Conservation (phyloP, 768 basidiomycete species). For the Lactifluus pinguis region DNA sequence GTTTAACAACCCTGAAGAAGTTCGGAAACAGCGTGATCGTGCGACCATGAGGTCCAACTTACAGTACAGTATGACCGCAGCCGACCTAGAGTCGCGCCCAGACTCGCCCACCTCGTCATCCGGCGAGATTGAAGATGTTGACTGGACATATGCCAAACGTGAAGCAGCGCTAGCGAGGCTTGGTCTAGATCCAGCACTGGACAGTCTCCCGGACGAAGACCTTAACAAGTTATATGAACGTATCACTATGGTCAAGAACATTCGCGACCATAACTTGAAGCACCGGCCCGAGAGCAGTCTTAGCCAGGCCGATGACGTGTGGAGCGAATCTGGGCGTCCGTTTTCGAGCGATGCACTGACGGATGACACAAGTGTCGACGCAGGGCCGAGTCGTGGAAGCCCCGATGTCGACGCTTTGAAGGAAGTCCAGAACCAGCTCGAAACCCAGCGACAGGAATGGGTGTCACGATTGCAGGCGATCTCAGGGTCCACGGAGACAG, state of each 20-base stretch:
- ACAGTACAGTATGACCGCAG: constrained; percentile 54
- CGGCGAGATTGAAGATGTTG: constrained; percentile 63
- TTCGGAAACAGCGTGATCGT: constrained; percentile 82
- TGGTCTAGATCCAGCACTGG: constrained; percentile 81
- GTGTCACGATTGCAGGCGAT: constrained; percentile 55
- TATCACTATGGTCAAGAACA: constrained; percentile 84
- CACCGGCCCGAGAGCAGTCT: constrained; percentile 86
- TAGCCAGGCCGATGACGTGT: constrained; percentile 77
- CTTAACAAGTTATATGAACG: constrained; percentile 90
- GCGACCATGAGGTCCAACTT: constrained; percentile 64
- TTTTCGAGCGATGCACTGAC: constrained; percentile 70
- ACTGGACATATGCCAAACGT: constrained; percentile 96
- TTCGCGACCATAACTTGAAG: constrained; percentile 72
- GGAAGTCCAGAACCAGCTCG: constrained; percentile 67
- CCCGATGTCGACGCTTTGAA: constrained; percentile 61
- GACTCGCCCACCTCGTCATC: constrained; percentile 67
- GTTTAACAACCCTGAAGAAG: constrained; percentile 93
- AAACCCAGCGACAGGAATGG: constrained; percentile 35
- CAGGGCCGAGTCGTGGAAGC: constrained; percentile 45
- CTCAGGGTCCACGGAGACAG: constrained; percentile 65
- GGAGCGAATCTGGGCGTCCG: constrained; percentile 83
- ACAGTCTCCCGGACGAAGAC: constrained; percentile 91
- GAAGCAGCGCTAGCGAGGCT: constrained; percentile 86
- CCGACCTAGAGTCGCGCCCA: constrained; percentile 70
- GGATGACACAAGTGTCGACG: constrained; percentile 82